phyloP scores from a whole-genome alignment of 495 filamentous ascomycete species.

The Astrothelium subdiscretum region DNA sequence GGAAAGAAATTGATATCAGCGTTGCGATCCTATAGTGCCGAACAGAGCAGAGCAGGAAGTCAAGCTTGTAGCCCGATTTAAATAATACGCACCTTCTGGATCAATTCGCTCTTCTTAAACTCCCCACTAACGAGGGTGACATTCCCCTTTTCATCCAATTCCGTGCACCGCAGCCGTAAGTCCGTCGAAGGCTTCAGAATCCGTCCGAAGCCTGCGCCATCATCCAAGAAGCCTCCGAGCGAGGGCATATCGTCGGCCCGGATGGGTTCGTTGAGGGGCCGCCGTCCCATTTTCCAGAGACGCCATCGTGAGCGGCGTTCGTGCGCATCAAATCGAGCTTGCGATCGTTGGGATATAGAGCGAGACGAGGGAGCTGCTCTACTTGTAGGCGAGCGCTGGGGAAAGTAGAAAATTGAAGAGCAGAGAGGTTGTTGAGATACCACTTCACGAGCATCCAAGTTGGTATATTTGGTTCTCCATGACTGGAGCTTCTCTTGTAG shows the following conservation, averaged over 20 bases:
- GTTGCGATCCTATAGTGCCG: background rate
- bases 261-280: conserved; percentile 1
- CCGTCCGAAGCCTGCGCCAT: conserved; percentile 43
- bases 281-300: conserved; percentile 9
- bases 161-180: conserved; percentile 77
- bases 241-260: conserved; percentile 42
- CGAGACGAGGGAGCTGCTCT: background rate
- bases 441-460: background rate
- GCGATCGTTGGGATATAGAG: background rate
- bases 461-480: background rate
- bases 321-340: background rate
- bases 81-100: conserved; percentile 63
- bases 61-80: background rate
- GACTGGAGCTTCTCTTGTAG: background rate
- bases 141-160: conserved; percentile 86
- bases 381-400: background rate
- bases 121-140: conserved; percentile 92
- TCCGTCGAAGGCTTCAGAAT: conserved; percentile 67
- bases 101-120: conserved; percentile 92
- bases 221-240: conserved; percentile 34
- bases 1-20: conserved; percentile 17
- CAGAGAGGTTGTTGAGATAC: background rate
- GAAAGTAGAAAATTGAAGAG: conserved; percentile 1
- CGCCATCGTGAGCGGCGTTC: background rate
- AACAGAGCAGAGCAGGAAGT: background rate